Evolutionary conservation across 345 rosid genomes (phyloP).

Genomic region (Citrus hindsii): DNA sequence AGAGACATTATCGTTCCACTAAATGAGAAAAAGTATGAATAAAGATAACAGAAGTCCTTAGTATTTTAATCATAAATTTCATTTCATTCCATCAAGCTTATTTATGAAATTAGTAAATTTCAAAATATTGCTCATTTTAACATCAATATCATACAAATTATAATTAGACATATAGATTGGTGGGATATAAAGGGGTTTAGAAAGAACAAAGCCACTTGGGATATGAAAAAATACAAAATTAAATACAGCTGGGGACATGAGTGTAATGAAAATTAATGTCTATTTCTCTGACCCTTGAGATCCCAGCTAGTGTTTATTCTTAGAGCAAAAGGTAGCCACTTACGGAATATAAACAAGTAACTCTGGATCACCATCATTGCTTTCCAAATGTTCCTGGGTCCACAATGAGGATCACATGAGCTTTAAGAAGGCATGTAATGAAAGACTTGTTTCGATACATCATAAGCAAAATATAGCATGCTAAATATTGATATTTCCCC

Average conservation of each 20-base stretch:
- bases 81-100: neutral
- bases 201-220: neutral
- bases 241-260: neutral
- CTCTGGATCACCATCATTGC: conserved; percentile 96
- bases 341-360: conserved; percentile 92
- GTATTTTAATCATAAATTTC: neutral
- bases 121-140: neutral
- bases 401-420: neutral
- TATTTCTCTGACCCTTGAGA: neutral
- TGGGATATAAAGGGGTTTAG: neutral
- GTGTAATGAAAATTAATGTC: neutral
- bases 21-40: neutral
- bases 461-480: neutral
- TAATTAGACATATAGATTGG: neutral
- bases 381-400: conserved; percentile 77
- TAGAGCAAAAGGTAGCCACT: conserved; percentile 19
- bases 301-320: neutral
- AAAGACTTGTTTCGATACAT: neutral
- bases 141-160: neutral
- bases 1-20: neutral
- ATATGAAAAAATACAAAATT: neutral
- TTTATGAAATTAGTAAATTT: neutral
- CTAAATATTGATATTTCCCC: neutral
- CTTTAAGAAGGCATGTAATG: neutral
- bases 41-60: neutral